Percentiles rank a stretch among this genome's conserved stretches.
Conservation (phyloP, 1,284 basidiomycete species). For the Hemileia vastatrix region DNA sequence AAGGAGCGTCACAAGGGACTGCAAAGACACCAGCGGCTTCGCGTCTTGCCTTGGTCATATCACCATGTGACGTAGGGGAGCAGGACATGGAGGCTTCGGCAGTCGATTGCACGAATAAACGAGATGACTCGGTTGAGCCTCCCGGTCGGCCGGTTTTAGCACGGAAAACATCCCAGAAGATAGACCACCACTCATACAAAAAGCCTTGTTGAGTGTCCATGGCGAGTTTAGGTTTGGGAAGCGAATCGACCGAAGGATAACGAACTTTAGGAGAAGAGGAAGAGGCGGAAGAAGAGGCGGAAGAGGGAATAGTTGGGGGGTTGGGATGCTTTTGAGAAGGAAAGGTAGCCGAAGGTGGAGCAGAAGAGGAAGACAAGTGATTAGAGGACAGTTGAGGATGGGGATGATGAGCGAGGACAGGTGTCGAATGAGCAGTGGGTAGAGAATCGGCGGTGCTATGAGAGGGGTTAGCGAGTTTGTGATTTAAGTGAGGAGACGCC, state of each 20-base stretch:
- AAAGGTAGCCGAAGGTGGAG: not conserved
- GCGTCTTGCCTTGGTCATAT: conserved; percentile 12
- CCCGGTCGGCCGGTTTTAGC: conserved; percentile 23
- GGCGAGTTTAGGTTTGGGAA: conserved; percentile 21
- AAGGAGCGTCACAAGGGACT: not conserved
- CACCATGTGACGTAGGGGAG: conserved; percentile 2
- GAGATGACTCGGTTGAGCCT: conserved; percentile 10
- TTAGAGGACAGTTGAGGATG: conserved; percentile 5
- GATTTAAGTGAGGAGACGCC: not conserved
- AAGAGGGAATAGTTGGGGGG: not conserved
- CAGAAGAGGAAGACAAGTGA: not conserved
- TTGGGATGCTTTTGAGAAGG: not conserved
- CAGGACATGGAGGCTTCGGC: conserved; percentile 11
- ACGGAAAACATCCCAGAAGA: conserved; percentile 23
- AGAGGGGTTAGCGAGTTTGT: conserved; percentile 1
- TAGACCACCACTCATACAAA: conserved; percentile 23
- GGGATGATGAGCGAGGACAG: not conserved
- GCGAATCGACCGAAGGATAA: not conserved
- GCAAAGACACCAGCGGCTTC: conserved; percentile 17
- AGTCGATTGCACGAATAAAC: conserved; percentile 13
- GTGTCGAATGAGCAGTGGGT: conserved; percentile 9
- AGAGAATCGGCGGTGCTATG: conserved; percentile 9
- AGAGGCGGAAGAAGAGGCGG: conserved; percentile 4
- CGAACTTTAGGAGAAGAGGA: conserved; percentile 8
- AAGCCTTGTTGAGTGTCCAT: conserved; percentile 24